Base-by-base conservation (phyloP, 2,329 filamentous ascomycete species). In the Ascochyta pisi region DNA sequence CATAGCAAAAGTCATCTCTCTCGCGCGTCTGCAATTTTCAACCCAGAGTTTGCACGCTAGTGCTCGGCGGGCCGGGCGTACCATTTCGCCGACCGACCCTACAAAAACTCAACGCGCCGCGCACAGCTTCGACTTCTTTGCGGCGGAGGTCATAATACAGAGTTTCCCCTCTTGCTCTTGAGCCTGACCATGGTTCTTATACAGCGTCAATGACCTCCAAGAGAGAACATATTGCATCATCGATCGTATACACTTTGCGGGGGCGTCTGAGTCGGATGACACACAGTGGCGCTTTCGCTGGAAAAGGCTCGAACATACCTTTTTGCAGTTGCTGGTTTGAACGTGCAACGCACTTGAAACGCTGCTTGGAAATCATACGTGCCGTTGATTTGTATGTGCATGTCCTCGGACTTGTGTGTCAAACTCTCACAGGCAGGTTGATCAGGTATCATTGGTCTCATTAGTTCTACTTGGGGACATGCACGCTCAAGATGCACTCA, bases 161-260 rank as follows among this genome's bases (percentile, higher is more conserved):
- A 57, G 81, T 85, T 85, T 84, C 86, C 89, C 89, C 86, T 90
- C 88, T 92, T 92, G 89, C 89, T 89, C 88, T 84, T 58, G 81
- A 80, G 73, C 74, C 65, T 54, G 70, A 69, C 75, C 64, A 75
- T 83, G 81, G 79, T 74, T 65, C 60, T 63, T 73, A 35, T 52
- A 79, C 86, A 86, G 89, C 88, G 89, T 92, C 89, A 87, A 85
- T 89, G 86, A 84, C 85, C 87, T 86, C 88, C 84, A 84, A 93
- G 89, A 81, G 63, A 54, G 64, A 78, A 78, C 79, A 83, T 90
- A 94, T 94, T 92, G 89, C 89, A 91, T 81, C 68, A 75, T 73
- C 68, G 76, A 75, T 71, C 66, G 63, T 74, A 73, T 74, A 76
- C 73, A 76, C 73, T 76, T 76, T 76, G 71, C 64, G 71, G 59